Evolutionary conservation across 768 basidiomycete genomes (phyloP).

Genomic region (Hypholoma fasciculare): DNA sequence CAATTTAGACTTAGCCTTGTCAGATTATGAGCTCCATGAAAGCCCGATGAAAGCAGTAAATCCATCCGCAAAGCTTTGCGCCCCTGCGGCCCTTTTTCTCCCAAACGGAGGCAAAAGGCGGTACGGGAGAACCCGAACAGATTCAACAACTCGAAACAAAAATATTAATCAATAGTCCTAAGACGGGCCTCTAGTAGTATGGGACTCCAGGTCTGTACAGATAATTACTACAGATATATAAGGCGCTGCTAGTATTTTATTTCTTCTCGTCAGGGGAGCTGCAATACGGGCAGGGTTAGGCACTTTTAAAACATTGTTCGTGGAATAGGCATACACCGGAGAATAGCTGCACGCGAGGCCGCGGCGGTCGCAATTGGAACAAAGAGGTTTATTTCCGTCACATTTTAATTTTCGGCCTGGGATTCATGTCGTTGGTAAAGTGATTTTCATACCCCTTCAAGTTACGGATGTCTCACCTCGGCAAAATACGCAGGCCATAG

Average conservation of each 20-base stretch:
- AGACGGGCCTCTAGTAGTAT: too few relatives aligned
- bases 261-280: background rate
- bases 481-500: conserved; percentile 78
- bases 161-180: too few relatives aligned
- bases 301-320: background rate
- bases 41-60: too few relatives aligned
- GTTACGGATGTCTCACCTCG: conserved; percentile 42
- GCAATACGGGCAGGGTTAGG: too few relatives aligned
- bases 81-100: too few relatives aligned
- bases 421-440: background rate
- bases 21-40: background rate
- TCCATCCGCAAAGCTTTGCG: background rate
- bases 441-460: background rate
- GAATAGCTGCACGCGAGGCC: conserved; percentile 58
- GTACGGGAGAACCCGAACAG: too few relatives aligned
- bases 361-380: conserved; percentile 65
- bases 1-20: conserved; percentile 18
- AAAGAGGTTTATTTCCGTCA: conserved; percentile 62
- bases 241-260: background rate
- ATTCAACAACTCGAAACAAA: too few relatives aligned
- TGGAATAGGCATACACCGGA: conserved; percentile 50
- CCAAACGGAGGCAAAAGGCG: too few relatives aligned
- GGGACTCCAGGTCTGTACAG: too few relatives aligned
- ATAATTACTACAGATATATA: too few relatives aligned
- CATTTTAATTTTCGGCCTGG: conserved; percentile 74